A percentile compares a stretch with the other conserved stretches of the same genome.
These are phyloP conservation scores for Chytriomyces confervae DNA, from an alignment of 192 early-diverging fungal species.

Conservation along the genomic window DNA sequence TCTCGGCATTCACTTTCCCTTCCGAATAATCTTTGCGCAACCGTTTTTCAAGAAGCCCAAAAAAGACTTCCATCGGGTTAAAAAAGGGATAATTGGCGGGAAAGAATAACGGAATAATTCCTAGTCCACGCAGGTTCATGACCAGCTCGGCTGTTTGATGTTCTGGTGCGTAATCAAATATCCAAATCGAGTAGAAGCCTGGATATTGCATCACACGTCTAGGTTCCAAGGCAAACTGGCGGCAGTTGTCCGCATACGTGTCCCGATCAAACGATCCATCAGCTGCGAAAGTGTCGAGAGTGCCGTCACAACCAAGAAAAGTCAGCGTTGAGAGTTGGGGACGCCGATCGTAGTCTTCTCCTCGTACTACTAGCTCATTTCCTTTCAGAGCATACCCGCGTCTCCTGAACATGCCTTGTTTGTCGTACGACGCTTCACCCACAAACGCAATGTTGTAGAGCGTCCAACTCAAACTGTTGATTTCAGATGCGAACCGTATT, in stretches of 20 bases:
- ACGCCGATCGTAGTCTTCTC: neutral
- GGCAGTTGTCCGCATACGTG: constrained; percentile 18
- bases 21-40: neutral
- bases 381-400: constrained; percentile 34
- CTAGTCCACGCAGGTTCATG: neutral
- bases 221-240: constrained; percentile 12
- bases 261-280: constrained; percentile 27
- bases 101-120: constrained; percentile 31
- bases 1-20: neutral
- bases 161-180: constrained; percentile 30
- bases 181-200: constrained; percentile 31
- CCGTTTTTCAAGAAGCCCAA: neutral
- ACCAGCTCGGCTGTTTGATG: neutral
- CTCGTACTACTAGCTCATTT: constrained; percentile 12
- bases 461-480: constrained; percentile 16
- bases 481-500: constrained; percentile 1
- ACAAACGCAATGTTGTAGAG: constrained; percentile 32
- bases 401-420: constrained; percentile 15
- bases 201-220: constrained; percentile 21
- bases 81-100: constrained; percentile 39
- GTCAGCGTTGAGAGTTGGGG: neutral
- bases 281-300: constrained; percentile 13
- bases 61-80: neutral
- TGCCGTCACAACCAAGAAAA: constrained; percentile 19
- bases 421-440: constrained; percentile 43